phyloP scores from a whole-genome alignment of 2,329 filamentous ascomycete species.

The Talaromyces albobiverticillius region DNA sequence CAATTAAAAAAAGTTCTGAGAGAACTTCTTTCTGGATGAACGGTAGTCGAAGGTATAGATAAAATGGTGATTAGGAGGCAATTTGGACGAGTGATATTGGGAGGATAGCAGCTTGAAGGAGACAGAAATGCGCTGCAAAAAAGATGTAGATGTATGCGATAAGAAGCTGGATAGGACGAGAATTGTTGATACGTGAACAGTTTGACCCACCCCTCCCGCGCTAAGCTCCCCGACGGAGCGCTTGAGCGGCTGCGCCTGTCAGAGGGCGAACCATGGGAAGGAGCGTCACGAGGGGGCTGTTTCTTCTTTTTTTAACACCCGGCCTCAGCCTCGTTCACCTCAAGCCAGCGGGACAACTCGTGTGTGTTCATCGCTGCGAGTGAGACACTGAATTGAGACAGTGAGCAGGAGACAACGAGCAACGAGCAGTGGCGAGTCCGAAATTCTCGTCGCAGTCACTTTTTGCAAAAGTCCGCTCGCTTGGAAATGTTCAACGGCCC shows the following conservation, averaged over 20 bases:
- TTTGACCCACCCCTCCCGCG: too few relatives aligned
- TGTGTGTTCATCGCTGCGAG: not conserved
- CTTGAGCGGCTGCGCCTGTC: too few relatives aligned
- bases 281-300: too few relatives aligned
- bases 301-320: not conserved
- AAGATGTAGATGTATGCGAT: too few relatives aligned
- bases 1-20: slow-evolving; percentile 8
- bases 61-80: not conserved
- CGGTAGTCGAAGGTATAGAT: not conserved
- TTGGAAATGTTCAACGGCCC: not conserved
- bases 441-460: not conserved
- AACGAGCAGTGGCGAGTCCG: too few relatives aligned
- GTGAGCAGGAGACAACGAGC: not conserved
- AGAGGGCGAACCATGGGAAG: too few relatives aligned
- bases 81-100: not conserved
- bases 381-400: not conserved
- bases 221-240: too few relatives aligned
- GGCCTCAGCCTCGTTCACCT: not conserved
- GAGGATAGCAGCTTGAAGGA: not conserved
- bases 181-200: too few relatives aligned
- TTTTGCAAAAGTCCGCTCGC: not conserved
- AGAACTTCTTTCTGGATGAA: not conserved
- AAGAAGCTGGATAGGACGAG: too few relatives aligned
- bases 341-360: not conserved
- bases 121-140: too few relatives aligned